Base-by-base conservation (phyloP, 495 filamentous ascomycete genomes). In the Hyaloscypha finlandica region DNA sequence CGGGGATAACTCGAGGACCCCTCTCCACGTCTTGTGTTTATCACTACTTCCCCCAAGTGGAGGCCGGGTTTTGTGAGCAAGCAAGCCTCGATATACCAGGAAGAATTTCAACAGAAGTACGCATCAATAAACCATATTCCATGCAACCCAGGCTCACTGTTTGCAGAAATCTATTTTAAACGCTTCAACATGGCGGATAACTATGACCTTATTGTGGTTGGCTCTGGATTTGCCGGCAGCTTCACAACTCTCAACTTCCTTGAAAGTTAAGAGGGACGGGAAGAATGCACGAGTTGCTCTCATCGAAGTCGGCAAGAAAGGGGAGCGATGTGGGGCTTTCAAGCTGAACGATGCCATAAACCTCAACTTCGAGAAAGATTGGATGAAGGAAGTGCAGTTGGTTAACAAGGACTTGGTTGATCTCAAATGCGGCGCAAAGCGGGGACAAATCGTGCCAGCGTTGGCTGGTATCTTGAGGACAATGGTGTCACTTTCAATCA, bases 181-280 rank as follows among this genome's bases (percentile, higher is more conserved):
- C 42, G 8, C 9, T 19, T 14, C 42, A 48, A 56, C 1, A 48
- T 48, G 42, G 42, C 42, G 11, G 16, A 48, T 4, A 48, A 48
- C 42, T 65, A 65, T 31, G 63, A 65, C 33, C 63, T 65, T 35
- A 48, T 66, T 37, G 33, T 66, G 19, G 64, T 52, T 33, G 55
- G 55, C 19, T 66, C 64, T 35, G 64, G 64, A 8, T 66, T 66
- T 37, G 64, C 64, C 14, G 33, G 64, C 0, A 60, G 55, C 25
- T 35, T 66, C 20, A 54, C 64, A 14, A 48, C 42, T 19, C 42
- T 48, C 42, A 19, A 4, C 16, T 48, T 48, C 16, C 16, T 14
- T 19, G 42, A 48, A 48, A 48, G 42, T 6, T 4, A 19, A 11
- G 16, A 48, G 3, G 14, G 16, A 48, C 16, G 6, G 42, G 16